Conservation (phyloP, 306 rosid genomes). For the Vicia faba region DNA sequence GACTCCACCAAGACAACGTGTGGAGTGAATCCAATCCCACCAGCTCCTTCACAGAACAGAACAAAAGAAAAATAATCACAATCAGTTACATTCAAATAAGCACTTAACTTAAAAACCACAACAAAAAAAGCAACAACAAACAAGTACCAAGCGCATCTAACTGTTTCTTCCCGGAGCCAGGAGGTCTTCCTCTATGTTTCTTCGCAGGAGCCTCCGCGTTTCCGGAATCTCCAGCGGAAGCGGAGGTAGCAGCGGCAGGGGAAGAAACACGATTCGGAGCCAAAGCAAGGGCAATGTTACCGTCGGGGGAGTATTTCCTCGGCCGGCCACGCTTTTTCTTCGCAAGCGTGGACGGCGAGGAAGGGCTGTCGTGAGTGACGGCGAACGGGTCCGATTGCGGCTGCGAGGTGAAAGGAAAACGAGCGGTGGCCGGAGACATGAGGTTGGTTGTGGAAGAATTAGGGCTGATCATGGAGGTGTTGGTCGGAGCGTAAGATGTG, state of each 20-base stretch:
- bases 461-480: conserved; percentile 49
- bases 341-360: conserved; percentile 51
- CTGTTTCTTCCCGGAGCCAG: conserved; percentile 88
- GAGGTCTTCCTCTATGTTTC: conserved; percentile 85
- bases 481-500: conserved; percentile 42
- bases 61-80: conserved; percentile 25
- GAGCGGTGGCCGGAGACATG: conserved; percentile 53
- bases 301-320: conserved; percentile 85
- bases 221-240: conserved; percentile 43
- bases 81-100: conserved; percentile 23
- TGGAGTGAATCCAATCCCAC: conserved; percentile 85
- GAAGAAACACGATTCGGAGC: conserved; percentile 61
- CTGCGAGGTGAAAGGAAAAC: conserved; percentile 67
- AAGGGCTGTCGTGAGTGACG: conserved; percentile 60
- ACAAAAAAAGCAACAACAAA: not conserved
- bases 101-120: not conserved
- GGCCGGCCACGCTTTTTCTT: conserved; percentile 97
- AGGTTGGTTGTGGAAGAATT: conserved; percentile 48
- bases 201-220: conserved; percentile 61
- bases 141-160: conserved; percentile 72
- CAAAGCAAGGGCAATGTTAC: conserved; percentile 80
- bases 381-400: conserved; percentile 51
- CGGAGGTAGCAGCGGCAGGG: conserved; percentile 34
- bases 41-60: conserved; percentile 56
- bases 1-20: conserved; percentile 77